Base-by-base conservation (phyloP, 345 rosid genomes). In the Lenwebbia sp. region DNA sequence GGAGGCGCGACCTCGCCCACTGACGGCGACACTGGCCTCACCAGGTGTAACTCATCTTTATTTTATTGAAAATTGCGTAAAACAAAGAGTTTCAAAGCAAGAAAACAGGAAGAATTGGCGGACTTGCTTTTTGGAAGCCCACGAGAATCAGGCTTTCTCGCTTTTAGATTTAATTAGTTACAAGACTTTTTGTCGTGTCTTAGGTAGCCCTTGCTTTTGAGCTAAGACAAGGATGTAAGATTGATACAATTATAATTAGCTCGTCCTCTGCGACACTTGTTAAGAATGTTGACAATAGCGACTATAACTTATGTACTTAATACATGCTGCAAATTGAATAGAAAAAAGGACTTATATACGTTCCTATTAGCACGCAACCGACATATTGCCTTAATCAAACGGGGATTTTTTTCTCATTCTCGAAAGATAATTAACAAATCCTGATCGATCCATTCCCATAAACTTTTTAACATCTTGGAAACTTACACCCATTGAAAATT, bases 81-180 rank as follows among this genome's bases (percentile, higher is more conserved):
- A 83, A 51, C 15, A 41, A 3, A 55, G 22, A 54, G 49, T 19
- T 47, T 21, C 26, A 57, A 44, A 84, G 76, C 10, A 26, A 22
- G 74, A 54, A 56, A 83, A 56, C 12, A 41, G 22, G 85, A 83
- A 87, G 89, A 88, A 91, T 89, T 87, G 52, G 40, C 9, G 54
- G 82, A 87, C 33, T 55, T 49, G 70, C 88, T 86, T 90, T 87
- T 75, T 56, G 62, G n/a, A 78, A 86, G 82, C 50, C 84, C 83
- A 25, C 78, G 13, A 15, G 10, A 51, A 56, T 56, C 62, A 56
- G 4, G 62, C 13, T 26, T 56, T 25, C 62, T 25, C 6, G 6
- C 28, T 56, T 10, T 56, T 25, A 25, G 5, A 15, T 33, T 30
- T 83, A 54, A 12, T 22, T 56, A 56, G 28, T 15, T 19, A 25